Percentiles rank a stretch among this genome's conserved stretches.
phyloP scores from a whole-genome alignment of 306 rosid genomes.

The Trichosanthes cucumerina region DNA sequence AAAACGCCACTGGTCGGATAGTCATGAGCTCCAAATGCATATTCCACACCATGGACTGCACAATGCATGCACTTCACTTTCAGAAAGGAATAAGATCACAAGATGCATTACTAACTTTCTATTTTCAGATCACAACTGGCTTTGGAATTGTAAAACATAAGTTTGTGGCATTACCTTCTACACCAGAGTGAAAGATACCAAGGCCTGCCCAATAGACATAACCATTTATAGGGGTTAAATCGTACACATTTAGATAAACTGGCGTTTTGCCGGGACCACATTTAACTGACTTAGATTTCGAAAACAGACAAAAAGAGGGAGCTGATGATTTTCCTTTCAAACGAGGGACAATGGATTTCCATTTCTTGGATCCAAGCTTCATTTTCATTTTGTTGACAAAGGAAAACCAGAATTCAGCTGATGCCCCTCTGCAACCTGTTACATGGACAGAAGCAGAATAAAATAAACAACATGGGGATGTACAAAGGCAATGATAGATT shows the following conservation, averaged over 20 bases:
- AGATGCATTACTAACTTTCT: conserved; percentile 6
- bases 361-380: conserved; percentile 65
- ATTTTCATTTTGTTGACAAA: conserved; percentile 23
- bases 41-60: conserved; percentile 89
- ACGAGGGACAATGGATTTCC: conserved; percentile 64
- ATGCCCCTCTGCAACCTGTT: background rate
- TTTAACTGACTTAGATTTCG: conserved; percentile 50
- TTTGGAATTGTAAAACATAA: background rate
- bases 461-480: background rate
- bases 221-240: conserved; percentile 91
- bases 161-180: conserved; percentile 52
- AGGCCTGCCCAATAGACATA: conserved; percentile 93
- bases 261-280: conserved; percentile 58
- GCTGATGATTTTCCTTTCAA: conserved; percentile 72
- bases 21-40: conserved; percentile 98
- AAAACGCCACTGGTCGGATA: conserved; percentile 90
- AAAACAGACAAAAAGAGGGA: conserved; percentile 55
- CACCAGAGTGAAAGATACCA: conserved; percentile 95
- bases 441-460: background rate
- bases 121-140: background rate
- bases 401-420: background rate
- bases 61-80: conserved; percentile 15
- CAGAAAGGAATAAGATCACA: conserved; percentile 11
- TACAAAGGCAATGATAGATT: background rate
- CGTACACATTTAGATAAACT: conserved; percentile 89